Evolutionary conservation across 306 rosid species (phyloP), one percentile per base, ranked within the genome.

Genomic region (Ochetophila trinervis): DNA sequence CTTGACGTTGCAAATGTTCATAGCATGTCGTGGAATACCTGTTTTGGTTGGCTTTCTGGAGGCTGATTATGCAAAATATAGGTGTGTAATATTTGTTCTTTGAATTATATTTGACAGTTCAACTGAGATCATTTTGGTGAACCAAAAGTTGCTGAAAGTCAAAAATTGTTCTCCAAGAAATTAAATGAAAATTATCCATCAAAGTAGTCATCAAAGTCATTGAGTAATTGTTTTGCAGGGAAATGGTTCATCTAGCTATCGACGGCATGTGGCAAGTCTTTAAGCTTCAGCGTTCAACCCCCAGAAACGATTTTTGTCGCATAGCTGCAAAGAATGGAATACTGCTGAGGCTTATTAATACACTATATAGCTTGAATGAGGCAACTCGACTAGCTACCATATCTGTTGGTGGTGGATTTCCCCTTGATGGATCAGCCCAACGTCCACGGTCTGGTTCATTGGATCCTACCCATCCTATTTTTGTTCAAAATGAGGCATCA

Each of bases 231-330:
- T 10, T 40, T 12, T 72, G 54, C 83, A 94, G 99, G 91, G 99
- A 90, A 75, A 94, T 94, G 99, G 97, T 90, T 76, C 99, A 94
- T 81, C 88, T 94, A 71, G 97, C 99, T 74, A 94, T 94, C 86
- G 99, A 94, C 36, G 97, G 99, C 83, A 94, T 94, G 95, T 94
- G 99, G 99, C 99, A 94, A 73, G 91, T 94, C 70, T 94, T 94
- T 78, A 90, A 90, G 90, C 99, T 94, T 78, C 97, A 94, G 83
- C 90, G 89, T 53, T 88, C 97, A 69, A 94, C 96, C 3, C 97
- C 90, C 69, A 88, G 90, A 80, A 90, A 94, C 79, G 96, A 88
- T 75, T 94, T 94, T 64, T 90, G 97, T 76, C 91, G 97, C 53
- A 94, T 94, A 71, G 96, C 97, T 34, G 97, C 97, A 27, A 90